Evolutionary conservation across 495 filamentous ascomycete species (phyloP).

Genomic region (Polyplosphaeria fusca): DNA sequence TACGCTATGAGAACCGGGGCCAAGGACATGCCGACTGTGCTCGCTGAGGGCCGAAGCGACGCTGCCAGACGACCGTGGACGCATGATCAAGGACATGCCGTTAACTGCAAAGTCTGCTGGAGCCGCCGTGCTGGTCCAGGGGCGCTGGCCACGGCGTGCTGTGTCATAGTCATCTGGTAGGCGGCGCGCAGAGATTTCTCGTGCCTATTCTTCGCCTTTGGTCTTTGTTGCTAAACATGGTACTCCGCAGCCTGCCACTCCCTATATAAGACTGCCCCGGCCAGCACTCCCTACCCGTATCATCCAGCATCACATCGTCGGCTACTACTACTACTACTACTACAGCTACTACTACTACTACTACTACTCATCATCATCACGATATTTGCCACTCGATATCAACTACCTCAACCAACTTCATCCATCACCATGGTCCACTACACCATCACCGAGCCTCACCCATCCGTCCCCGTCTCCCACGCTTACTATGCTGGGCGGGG

Average conservation of each 20-base stretch:
- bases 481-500: slow-evolving; percentile 76
- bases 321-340: slow-evolving; percentile 4
- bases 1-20: slow-evolving; percentile 23
- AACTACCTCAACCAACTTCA: slow-evolving; percentile 7
- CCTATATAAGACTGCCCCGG: slow-evolving; percentile 19
- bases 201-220: too few relatives aligned
- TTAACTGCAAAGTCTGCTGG: slow-evolving; percentile 37
- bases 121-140: neutral
- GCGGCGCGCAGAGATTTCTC: slow-evolving; percentile 22
- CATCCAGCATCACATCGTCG: slow-evolving; percentile 9
- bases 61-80: slow-evolving; percentile 4
- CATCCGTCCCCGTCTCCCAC: slow-evolving; percentile 60
- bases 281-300: neutral
- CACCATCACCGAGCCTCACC: slow-evolving; percentile 78
- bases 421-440: slow-evolving; percentile 44
- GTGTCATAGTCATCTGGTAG: slow-evolving; percentile 21
- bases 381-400: slow-evolving; percentile 6
- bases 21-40: slow-evolving; percentile 7
- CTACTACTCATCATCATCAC: slow-evolving; percentile 6
- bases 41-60: slow-evolving; percentile 6
- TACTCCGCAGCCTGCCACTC: neutral
- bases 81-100: slow-evolving; percentile 28
- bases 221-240: neutral
- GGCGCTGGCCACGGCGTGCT: slow-evolving; percentile 11
- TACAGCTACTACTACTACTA: neutral